Conservation (phyloP, 495 filamentous ascomycete species). For the Xeromyces bisporus region DNA sequence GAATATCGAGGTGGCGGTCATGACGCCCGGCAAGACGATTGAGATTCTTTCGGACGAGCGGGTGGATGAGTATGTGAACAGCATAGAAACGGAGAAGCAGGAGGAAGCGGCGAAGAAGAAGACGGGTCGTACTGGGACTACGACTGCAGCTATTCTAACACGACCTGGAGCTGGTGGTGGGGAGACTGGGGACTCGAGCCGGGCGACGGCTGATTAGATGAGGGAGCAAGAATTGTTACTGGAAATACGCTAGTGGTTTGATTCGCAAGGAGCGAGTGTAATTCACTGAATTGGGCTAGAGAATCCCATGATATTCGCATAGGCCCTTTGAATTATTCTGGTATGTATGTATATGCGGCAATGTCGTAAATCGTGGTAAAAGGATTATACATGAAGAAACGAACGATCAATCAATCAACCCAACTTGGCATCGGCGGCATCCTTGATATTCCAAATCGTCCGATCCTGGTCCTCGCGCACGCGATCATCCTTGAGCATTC, state of each 20-base stretch:
- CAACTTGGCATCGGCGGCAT: slow-evolving; percentile 55
- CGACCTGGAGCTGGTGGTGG: slow-evolving; percentile 41
- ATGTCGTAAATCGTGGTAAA: too few species aligned
- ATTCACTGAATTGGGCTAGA: too few species aligned
- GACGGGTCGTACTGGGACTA: slow-evolving; percentile 60
- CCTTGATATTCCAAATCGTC: slow-evolving; percentile 58
- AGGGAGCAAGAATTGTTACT: too few species aligned
- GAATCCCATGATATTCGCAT: too few species aligned
- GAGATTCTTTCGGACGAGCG: slow-evolving; percentile 94
- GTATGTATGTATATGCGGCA: too few species aligned
- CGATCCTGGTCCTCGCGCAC: slow-evolving; percentile 41
- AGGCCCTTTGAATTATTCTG: too few species aligned
- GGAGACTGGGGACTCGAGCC: slow-evolving; percentile 15
- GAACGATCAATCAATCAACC: too few species aligned
- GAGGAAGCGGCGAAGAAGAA: slow-evolving; percentile 97
- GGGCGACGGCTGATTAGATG: slow-evolving; percentile 7
- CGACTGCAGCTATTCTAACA: slow-evolving; percentile 63
- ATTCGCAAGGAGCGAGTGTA: too few species aligned
- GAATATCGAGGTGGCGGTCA: slow-evolving; percentile 98
- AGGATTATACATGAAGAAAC: too few species aligned
- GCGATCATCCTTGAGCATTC: slow-evolving; percentile 89
- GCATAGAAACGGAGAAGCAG: slow-evolving; percentile 96
- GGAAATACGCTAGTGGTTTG: too few species aligned
- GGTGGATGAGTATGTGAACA: slow-evolving; percentile 93
- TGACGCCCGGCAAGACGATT: slow-evolving; percentile 80